Evolutionary conservation across 176 grass and related monocot genomes (phyloP), one percentile per base, ranked within the genome.

Genomic region (Guadua angustifolia): DNA sequence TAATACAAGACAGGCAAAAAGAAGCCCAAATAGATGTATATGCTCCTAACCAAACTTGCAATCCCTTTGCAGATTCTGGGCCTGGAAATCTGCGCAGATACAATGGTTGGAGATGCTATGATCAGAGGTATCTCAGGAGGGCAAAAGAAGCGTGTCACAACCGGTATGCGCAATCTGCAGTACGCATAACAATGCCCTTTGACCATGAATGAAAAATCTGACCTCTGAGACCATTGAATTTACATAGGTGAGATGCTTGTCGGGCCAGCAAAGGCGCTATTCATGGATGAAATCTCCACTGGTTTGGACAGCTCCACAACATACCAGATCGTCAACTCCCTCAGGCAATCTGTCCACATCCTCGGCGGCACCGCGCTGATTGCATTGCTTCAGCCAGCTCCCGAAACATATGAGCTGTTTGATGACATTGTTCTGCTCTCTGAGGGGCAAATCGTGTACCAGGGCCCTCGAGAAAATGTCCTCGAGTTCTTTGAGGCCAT

Each of bases 201-300:
- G 63, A 16, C 60, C 32, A 66, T 39, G 25, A 17, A 12, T 5
- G 17, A 79, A 80, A 83, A 86, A 64, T 25, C 50, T 80, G 7
- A 79, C 19, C 52, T 66, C n/a, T 53, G 74, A 79, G 83, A 75
- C n/a, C 11, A 18, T 44, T 77, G 43, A 72, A 83, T 85, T 74
- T 86, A 14, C 60, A 51, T 38, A 97, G 95, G 95, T 60, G 92
- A 98, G 76, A 98, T 98, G 95, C 92, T 98, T 87, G 95, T 98
- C 16, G 95, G 95, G 17, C 95, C 95, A 81, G 90, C 95, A 35
- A 94, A 91, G 82, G 95, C 90, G 3, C 95, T 97, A 15, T 95
- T 98, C 87, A 98, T 98, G 95, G 95, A 98, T 22, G 95, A 98
- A 69, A 98, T 98, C 69, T 95, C 95, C 29, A 98, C 95, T 0